Base-by-base conservation (phyloP, 2,329 filamentous ascomycete genomes). In the Colletotrichum acutatum region DNA sequence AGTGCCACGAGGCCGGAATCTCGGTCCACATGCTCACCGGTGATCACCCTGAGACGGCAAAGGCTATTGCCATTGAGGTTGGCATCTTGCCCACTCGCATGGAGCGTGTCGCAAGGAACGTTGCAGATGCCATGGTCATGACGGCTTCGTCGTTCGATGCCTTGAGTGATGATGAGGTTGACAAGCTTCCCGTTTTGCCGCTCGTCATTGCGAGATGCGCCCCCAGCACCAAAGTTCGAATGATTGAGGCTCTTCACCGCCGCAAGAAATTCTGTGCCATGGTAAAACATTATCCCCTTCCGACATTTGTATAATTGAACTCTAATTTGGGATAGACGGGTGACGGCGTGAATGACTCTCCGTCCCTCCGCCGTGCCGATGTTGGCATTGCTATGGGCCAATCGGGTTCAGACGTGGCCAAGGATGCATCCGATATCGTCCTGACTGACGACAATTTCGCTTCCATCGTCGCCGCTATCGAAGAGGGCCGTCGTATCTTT, bases 401-500 rank as follows among this genome's bases (percentile, higher is more conserved):
- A 74, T 82, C 88, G 8, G 90, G 91, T 2, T 90, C 88, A 16
- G 91, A 93, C 74, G 90, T 93, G 4, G 90, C 90, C 28, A 92
- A 92, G 78, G 83, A 85, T 53, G 89, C 89, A 0, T 92, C 91
- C 0, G 91, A 93, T 76, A 90, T 94, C 69, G 90, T 93, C 14
- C 83, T 94, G 6, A 92, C 91, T 0, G 91, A 94, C 78, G 92
- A 94, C 79, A 94, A 94, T 82, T 94, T 94, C 76, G 91, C 92
- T 3, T 91, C 88, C 5, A 94, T 94, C 69, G 87, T 94, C 57
- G 90, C 90, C 68, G 92, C 92, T 4, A 91, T 94, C 24, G 90
- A 93, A 79, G 92, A 94, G 81, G 92, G 92, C 30, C 89, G 92
- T 37, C 86, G 91, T 28, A 92, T 93, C 79, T 94, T 93, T 78